Conservation (phyloP, 176 grass and related monocot species). For the Lolium multiflorum region DNA sequence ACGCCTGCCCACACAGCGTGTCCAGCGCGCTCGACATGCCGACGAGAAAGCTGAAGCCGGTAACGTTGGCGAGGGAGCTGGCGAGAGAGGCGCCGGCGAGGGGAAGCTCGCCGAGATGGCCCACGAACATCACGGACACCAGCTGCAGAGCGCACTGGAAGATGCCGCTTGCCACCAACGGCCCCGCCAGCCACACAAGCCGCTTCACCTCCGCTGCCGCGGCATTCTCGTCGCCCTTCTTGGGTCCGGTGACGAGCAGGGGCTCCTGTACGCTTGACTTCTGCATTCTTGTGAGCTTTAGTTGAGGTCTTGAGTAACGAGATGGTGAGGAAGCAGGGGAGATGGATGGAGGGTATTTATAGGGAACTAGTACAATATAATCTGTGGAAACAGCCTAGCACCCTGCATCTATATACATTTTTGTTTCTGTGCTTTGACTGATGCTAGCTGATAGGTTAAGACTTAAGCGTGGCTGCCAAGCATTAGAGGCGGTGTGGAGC, state of each 20-base stretch:
- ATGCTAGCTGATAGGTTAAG: not conserved
- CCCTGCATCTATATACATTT: not conserved
- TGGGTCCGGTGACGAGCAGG: no score
- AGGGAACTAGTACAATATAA: not conserved
- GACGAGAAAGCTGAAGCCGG: constrained; percentile 52
- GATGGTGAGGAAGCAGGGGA: not conserved
- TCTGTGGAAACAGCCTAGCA: not conserved
- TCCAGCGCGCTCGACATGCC: constrained; percentile 43
- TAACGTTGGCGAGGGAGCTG: constrained; percentile 53
- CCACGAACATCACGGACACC: constrained; percentile 52
- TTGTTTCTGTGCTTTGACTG: not conserved
- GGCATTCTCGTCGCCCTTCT: no score
- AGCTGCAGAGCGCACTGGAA: not conserved
- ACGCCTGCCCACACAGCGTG: constrained; percentile 65
- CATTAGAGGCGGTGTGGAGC: not conserved
- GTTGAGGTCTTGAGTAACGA: not conserved
- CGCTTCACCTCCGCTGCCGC: no score
- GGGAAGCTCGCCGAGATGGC: constrained; percentile 52
- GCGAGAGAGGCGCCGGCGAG: constrained; percentile 55
- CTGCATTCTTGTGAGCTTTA: no score
- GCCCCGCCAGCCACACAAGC: no score
- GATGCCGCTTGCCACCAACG: no score
- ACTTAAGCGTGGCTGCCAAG: not conserved
- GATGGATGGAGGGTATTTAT: not conserved
- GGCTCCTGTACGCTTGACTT: no score